phyloP scores from a whole-genome alignment of 2,329 filamentous ascomycete species.

The Ceratocystis variospora region DNA sequence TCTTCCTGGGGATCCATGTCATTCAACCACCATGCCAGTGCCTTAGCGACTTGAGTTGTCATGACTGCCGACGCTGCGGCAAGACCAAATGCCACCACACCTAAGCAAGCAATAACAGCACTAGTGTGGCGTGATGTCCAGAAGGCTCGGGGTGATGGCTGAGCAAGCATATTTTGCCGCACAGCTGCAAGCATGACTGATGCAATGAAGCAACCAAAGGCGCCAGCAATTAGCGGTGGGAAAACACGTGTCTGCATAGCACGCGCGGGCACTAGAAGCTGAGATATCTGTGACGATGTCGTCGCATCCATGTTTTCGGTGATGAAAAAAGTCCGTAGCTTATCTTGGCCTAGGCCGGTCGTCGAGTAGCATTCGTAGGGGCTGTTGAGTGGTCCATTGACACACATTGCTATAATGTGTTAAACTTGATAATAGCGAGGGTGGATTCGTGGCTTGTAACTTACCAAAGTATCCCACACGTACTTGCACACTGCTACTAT shows the following conservation, averaged over 20 bases:
- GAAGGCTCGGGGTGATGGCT: constrained; percentile 11
- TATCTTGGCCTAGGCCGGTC: constrained; percentile 14
- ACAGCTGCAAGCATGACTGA: constrained; percentile 14
- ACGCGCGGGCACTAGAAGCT: constrained; percentile 16
- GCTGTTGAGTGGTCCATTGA: constrained; percentile 14
- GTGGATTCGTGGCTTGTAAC: not conserved
- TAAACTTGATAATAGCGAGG: not conserved
- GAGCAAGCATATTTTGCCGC: constrained; percentile 18
- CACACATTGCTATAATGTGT: constrained; percentile 13
- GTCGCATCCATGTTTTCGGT: constrained; percentile 14
- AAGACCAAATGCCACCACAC: constrained; percentile 16
- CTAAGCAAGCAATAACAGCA: constrained; percentile 14
- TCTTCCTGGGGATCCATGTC: constrained; percentile 7
- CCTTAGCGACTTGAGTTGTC: constrained; percentile 17
- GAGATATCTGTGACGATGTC: constrained; percentile 5
- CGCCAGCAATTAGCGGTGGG: constrained; percentile 16
- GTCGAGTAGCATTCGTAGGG: constrained; percentile 18
- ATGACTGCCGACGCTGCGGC: constrained; percentile 17
- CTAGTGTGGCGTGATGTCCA: constrained; percentile 15
- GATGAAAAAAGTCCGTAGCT: constrained; percentile 17
- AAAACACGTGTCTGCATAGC: constrained; percentile 18
- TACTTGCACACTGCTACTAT: constrained; percentile 12
- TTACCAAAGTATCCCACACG: constrained; percentile 19
- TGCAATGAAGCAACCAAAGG: constrained; percentile 17
- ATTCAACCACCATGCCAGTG: constrained; percentile 18